Conservation (phyloP, 2,329 filamentous ascomycete species). For the Scedosporium dehoogii region DNA sequence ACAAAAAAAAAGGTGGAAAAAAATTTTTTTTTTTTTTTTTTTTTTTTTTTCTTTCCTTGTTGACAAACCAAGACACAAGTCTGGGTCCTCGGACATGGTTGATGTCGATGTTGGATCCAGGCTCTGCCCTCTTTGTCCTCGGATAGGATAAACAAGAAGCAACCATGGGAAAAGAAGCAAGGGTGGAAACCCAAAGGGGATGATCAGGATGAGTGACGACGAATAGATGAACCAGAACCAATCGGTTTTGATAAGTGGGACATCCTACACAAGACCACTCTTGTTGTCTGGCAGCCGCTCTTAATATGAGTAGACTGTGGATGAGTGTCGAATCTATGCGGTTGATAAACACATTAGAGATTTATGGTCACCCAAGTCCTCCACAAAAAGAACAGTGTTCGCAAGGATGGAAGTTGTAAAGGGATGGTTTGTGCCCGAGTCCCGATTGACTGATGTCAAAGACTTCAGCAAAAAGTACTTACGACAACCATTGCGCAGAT, state of each 20-base stretch:
- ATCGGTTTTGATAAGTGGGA: not conserved
- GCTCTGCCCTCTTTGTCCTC: not conserved
- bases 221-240: not conserved
- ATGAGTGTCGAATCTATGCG: too few relatives aligned
- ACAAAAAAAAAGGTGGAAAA: not conserved
- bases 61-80: not conserved
- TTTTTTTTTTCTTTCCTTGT: not conserved
- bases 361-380: too few relatives aligned
- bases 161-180: slow-evolving; percentile 1
- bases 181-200: not conserved
- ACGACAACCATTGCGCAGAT: too few relatives aligned
- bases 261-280: not conserved
- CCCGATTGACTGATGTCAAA: too few relatives aligned
- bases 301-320: too few relatives aligned
- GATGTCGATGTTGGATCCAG: not conserved
- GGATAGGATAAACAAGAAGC: not conserved
- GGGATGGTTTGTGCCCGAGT: too few relatives aligned
- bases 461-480: too few relatives aligned
- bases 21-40: too few relatives aligned
- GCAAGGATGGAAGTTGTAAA: too few relatives aligned
- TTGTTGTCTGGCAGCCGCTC: too few relatives aligned
- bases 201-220: not conserved
- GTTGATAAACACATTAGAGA: too few relatives aligned
- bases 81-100: not conserved
- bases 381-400: too few relatives aligned